Evolutionary conservation across 305 asterid genomes (phyloP).

Genomic region (Fraxinus floribunda): DNA sequence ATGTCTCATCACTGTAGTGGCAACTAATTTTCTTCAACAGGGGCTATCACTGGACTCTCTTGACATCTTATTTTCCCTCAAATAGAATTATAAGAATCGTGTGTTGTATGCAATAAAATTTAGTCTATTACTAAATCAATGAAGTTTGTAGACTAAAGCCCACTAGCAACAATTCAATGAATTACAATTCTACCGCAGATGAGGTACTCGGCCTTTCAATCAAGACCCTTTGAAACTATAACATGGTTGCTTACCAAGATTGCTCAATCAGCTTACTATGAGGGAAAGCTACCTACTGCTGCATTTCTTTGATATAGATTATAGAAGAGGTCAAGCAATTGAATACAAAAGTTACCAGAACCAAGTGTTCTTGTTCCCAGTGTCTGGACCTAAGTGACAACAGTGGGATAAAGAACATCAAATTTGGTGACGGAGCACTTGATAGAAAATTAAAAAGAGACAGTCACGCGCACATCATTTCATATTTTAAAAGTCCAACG

Average conservation of each 20-base stretch:
- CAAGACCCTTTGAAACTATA: not conserved
- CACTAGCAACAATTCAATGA: not conserved
- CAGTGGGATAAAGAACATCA: not conserved
- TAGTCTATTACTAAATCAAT: not conserved
- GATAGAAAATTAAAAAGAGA: not conserved
- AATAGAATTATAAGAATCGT: not conserved
- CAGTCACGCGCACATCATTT: not conserved
- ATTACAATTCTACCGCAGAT: not conserved
- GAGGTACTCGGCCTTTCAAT: not conserved
- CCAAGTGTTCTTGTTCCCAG: not conserved
- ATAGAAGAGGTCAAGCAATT: not conserved
- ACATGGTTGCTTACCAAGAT: not conserved
- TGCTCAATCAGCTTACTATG: not conserved
- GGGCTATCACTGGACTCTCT: not conserved
- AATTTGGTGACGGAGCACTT: not conserved
- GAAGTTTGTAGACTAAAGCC: not conserved
- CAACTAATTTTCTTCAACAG: not conserved
- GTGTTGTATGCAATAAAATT: not conserved
- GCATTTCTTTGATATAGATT: not conserved
- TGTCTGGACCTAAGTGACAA: not conserved
- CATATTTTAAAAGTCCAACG: not conserved
- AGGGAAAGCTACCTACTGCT: not conserved
- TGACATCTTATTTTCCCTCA: not conserved
- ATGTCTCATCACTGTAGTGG: not conserved
- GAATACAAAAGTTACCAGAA: not conserved